A percentile compares a stretch with the other conserved stretches of the same genome.
Evolutionary conservation across 352 stramenopile species (phyloP).

Genomic region (Elongisporangium anandrum): DNA sequence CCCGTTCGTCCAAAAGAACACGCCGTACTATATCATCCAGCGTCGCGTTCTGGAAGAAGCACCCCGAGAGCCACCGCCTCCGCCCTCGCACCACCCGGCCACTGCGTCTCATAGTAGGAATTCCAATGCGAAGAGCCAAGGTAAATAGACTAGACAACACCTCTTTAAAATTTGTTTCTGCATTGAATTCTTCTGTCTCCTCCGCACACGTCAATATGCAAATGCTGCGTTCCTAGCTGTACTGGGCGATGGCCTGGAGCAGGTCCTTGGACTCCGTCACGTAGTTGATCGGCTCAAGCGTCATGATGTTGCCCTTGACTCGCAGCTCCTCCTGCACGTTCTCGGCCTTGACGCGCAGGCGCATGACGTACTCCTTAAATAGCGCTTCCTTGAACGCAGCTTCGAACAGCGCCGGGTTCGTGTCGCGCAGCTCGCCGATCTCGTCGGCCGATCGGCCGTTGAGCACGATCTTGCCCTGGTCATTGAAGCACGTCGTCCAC

Average conservation of each 20-base stretch:
- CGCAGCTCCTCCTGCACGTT: slow-evolving; percentile 94
- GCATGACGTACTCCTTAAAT: slow-evolving; percentile 88
- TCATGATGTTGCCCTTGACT: slow-evolving; percentile 91
- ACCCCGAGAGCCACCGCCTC: not conserved
- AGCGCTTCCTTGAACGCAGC: slow-evolving; percentile 90
- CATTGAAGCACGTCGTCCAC: slow-evolving; percentile 97
- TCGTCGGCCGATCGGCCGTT: slow-evolving; percentile 91
- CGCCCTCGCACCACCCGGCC: slow-evolving; percentile 1
- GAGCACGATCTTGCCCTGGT: slow-evolving; percentile 93
- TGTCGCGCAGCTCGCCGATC: slow-evolving; percentile 80
- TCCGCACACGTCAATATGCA: not conserved
- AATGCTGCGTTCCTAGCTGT: slow-evolving; percentile 34
- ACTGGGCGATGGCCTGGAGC: slow-evolving; percentile 89
- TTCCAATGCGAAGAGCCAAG: not conserved
- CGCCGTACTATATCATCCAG: slow-evolving; percentile 53
- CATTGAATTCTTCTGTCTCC: not conserved
- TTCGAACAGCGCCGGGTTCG: slow-evolving; percentile 89
- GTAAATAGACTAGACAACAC: not conserved
- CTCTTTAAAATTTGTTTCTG: not conserved
- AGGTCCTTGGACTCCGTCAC: slow-evolving; percentile 90
- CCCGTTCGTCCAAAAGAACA: slow-evolving; percentile 52
- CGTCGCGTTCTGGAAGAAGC: slow-evolving; percentile 33
- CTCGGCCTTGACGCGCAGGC: slow-evolving; percentile 94
- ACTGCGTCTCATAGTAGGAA: not conserved
- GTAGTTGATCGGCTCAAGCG: slow-evolving; percentile 92